Evolutionary conservation across 2,329 filamentous ascomycete genomes (phyloP), one percentile per base, ranked within the genome.

Genomic region (Zarea fungicola): DNA sequence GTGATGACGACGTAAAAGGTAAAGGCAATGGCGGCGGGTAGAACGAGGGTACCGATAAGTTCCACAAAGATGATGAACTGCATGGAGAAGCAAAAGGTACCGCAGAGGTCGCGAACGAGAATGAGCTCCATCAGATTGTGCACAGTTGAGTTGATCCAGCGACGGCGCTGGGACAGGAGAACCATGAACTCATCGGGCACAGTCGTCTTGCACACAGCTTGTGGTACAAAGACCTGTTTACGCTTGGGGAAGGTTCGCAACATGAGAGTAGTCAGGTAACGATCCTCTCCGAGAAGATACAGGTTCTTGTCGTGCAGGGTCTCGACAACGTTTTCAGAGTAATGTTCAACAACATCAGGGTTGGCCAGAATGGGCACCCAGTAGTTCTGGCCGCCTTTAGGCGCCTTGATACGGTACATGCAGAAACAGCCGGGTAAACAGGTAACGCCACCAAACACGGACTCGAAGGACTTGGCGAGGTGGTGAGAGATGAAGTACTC

Each of bases 401-500:
- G 95, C 25, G 93, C 88, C 72, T 99, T 99, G 80, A 99, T 97
- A 62, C 93, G 88, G 75, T 99, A 99, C 95, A 99, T 99, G 78
- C 90, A 96, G 83, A 99, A 99, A 76, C 93, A 99, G 56, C 93
- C 93, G 14, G 93, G 93, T 58, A 99, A 77, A 77, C 93, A 99
- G 55, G 93, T 99, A 53, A 99, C 93, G 86, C 93, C 93, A 71
- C 93, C 93, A 69, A 99, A 99, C 56, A 96, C 87, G 1, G 91
- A 96, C 69, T 99, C 93, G 70, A 99, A 99, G 4, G 92, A 90
- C 71, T 99, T 99, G 62, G 91, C 83, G 60, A 95, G 79, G 67
- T 99, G 95, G 68, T 99, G 93, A 2, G 93, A 97, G 70, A 99
- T 93, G 75, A 97, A 99, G 74, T 97, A 96, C 75, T 99, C 93